Conservation (phyloP, 2,329 filamentous ascomycete genomes). For the Beauveria brongniartii region DNA sequence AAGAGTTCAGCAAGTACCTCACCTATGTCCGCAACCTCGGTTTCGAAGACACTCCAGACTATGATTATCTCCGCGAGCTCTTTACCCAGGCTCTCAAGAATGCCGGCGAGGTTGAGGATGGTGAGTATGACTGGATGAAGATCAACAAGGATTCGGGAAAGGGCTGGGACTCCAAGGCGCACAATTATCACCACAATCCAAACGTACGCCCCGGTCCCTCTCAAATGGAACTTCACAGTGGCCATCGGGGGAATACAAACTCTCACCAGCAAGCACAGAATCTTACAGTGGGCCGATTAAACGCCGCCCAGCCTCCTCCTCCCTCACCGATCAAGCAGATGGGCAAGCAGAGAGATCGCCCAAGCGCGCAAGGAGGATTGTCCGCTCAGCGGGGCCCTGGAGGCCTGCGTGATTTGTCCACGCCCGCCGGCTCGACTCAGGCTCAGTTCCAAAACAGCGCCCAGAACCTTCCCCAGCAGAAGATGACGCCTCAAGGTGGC, state of each 20-base stretch:
- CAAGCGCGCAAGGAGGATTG: slow-evolving; percentile 68
- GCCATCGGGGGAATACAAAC: slow-evolving; percentile 58
- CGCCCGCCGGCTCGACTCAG: slow-evolving; percentile 83
- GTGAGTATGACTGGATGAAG: slow-evolving; percentile 99
- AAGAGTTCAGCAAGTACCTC: slow-evolving; percentile 96
- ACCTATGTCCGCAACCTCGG: slow-evolving; percentile 96
- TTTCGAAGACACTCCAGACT: slow-evolving; percentile 97
- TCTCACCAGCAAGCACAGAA: slow-evolving; percentile 54
- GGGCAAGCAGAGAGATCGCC: slow-evolving; percentile 66
- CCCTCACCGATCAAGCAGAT: slow-evolving; percentile 77
- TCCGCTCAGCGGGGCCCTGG: slow-evolving; percentile 67
- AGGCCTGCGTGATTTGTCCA: slow-evolving; percentile 67
- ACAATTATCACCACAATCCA: slow-evolving; percentile 60
- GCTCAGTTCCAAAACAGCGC: slow-evolving; percentile 96
- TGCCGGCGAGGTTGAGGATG: slow-evolving; percentile 89
- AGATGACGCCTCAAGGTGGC: slow-evolving; percentile 48
- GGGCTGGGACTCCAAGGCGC: slow-evolving; percentile 64
- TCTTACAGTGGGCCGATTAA: slow-evolving; percentile 82
- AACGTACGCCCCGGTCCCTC: slow-evolving; percentile 74
- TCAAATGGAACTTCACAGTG: slow-evolving; percentile 74
- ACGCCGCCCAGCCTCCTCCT: slow-evolving; percentile 84
- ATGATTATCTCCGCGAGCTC: slow-evolving; percentile 92
- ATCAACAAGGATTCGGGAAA: slow-evolving; percentile 75
- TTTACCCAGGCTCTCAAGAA: slow-evolving; percentile 96
- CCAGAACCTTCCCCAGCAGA: slow-evolving; percentile 69